phyloP scores from a whole-genome alignment of 2,329 filamentous ascomycete genomes.

The Stagonosporopsis cucurbitacearum region DNA sequence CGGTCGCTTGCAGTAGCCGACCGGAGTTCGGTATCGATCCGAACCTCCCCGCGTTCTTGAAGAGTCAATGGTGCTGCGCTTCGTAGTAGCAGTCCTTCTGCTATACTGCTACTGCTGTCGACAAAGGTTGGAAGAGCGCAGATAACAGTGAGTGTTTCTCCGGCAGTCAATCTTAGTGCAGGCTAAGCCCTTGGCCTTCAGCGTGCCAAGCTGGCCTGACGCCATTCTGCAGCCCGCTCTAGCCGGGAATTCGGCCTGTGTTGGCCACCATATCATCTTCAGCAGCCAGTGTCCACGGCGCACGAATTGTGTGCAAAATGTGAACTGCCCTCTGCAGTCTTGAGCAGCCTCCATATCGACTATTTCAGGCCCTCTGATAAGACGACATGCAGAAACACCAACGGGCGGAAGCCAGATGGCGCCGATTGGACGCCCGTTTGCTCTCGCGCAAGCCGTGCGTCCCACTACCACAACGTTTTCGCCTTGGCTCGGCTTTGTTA shows the following conservation, averaged over 20 bases:
- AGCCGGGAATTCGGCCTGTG: constrained; percentile 11
- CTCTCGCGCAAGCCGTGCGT: constrained; percentile 9
- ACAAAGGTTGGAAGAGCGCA: constrained; percentile 14
- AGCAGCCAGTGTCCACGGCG: background rate
- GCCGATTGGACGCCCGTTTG: constrained; percentile 14
- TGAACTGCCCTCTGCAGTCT: too few relatives aligned
- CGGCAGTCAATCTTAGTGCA: constrained; percentile 18
- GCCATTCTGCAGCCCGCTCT: constrained; percentile 10
- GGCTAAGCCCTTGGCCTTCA: constrained; percentile 22
- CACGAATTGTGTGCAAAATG: background rate
- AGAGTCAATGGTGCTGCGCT: constrained; percentile 29
- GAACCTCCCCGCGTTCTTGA: constrained; percentile 2
- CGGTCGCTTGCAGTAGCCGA: constrained; percentile 11
- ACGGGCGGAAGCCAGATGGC: constrained; percentile 9
- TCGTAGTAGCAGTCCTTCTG: constrained; percentile 9
- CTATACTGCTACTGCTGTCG: constrained; percentile 1
- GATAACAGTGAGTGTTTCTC: constrained; percentile 11
- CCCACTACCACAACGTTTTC: background rate
- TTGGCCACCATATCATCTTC: background rate
- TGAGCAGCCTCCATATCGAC: background rate
- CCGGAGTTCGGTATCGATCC: constrained; percentile 2
- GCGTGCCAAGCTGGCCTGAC: constrained; percentile 4
- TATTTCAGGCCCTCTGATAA: background rate
- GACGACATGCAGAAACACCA: background rate
- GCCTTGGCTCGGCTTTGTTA: constrained; percentile 7